phyloP scores from a whole-genome alignment of 768 basidiomycete species.

The Hericium erinaceus region DNA sequence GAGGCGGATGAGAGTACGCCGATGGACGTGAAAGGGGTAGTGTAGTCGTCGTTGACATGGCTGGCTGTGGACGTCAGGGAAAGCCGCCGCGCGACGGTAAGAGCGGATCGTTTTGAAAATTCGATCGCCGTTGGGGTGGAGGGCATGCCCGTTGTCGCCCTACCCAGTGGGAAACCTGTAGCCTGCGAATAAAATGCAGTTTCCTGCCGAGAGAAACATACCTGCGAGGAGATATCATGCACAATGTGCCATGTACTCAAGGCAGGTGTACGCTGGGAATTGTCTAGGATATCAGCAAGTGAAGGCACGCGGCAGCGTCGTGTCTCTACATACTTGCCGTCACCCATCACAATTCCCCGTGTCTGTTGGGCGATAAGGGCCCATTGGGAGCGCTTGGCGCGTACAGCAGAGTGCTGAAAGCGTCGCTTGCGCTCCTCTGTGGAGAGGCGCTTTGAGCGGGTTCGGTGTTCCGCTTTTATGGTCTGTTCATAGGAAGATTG shows the following conservation, averaged over 20 bases:
- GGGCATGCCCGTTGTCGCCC: background rate
- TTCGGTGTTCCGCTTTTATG: background rate
- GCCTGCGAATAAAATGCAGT: constrained; percentile 5
- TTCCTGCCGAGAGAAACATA: constrained; percentile 2
- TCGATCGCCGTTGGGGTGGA: constrained; percentile 3
- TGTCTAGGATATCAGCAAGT: constrained; percentile 8
- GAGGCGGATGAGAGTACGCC: constrained; percentile 7
- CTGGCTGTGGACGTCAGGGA: constrained; percentile 1
- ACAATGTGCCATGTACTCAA: constrained; percentile 13
- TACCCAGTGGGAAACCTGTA: background rate
- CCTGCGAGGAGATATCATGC: constrained; percentile 10
- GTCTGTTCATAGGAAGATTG: background rate
- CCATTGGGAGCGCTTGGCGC: constrained; percentile 10
- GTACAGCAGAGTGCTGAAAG: constrained; percentile 8
- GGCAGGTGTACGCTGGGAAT: constrained; percentile 3
- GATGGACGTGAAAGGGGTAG: background rate
- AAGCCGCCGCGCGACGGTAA: constrained; percentile 9
- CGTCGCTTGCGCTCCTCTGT: background rate
- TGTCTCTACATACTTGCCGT: constrained; percentile 16
- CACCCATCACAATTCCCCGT: constrained; percentile 7
- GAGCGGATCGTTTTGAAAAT: constrained; percentile 7
- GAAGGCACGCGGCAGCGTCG: constrained; percentile 10
- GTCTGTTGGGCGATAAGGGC: constrained; percentile 12
- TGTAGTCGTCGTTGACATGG: background rate
- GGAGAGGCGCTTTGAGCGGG: background rate